Evolutionary conservation across 768 basidiomycete species (phyloP), one percentile per base, ranked within the genome.

Genomic region (Xerocomus potaroensis): DNA sequence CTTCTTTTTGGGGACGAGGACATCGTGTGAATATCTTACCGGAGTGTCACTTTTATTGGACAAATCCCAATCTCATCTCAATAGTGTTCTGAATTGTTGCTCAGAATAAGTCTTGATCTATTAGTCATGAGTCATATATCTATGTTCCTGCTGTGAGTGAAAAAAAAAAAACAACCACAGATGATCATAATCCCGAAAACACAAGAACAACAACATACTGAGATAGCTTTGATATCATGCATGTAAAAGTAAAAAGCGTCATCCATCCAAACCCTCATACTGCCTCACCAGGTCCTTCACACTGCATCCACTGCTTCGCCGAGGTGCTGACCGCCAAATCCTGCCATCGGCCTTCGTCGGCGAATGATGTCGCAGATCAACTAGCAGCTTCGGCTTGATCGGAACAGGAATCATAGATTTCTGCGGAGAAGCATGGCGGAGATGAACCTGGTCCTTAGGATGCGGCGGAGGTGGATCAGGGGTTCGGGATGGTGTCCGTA

Each of bases 221-320:
- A n/a, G 16, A 36, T 43, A 31, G 8, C 30, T 10, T 23, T 27
- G 31, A 32, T 29, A 40, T 22, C 38, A 31, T 33, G 21, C 36
- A 38, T 31, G n/a, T n/a, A n/a, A n/a, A 40, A 11, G 49, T n/a
- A 31, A n/a, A 47, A 36, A 22, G 8, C 22, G 8, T 61, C 51
- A 55, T 9, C 22, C 14, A 7, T 60, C 59, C 54, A 56, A 51
- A 5, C 38, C 63, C 64, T 89, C 85, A 56, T 81, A 90, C 24
- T 70, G 75, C 60, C 66, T 72, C 42, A 88, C 78, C 44, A 90
- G 61, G 42, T 89, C 86, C 64, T 76, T 86, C 47, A 90, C 87
- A 55, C 84, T 87, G 41, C 75, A 73, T 12, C 77, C 78, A 56
- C 87, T 86, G 48, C 77, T 80, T 57, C 81, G 70, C 47, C 86